These are phyloP conservation scores for Rhizoclosmatium sp. DNA, from an alignment of 192 early-diverging fungal genomes.

Conservation along the genomic window DNA sequence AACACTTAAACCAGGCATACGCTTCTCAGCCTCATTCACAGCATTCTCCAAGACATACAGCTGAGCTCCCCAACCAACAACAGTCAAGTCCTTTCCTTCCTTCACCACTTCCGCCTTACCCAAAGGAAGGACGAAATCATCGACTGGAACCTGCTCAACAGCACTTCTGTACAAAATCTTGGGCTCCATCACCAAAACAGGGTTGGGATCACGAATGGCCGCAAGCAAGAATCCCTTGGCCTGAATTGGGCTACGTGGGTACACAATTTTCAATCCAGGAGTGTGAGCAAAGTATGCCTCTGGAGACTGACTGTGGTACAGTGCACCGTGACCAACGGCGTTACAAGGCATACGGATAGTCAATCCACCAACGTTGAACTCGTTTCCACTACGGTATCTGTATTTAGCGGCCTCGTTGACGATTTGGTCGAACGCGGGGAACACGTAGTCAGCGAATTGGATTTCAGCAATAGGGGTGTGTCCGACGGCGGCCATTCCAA, in stretches of 20 bases:
- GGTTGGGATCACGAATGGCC: constrained; percentile 91
- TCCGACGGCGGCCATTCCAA: constrained; percentile 93
- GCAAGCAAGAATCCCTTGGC: constrained; percentile 93
- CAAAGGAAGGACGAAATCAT: constrained; percentile 89
- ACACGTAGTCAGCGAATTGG: constrained; percentile 99
- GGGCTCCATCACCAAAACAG: constrained; percentile 95
- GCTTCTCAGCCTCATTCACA: constrained; percentile 83
- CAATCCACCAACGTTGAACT: constrained; percentile 89
- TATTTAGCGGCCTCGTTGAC: constrained; percentile 99
- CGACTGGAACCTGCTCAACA: constrained; percentile 93
- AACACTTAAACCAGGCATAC: constrained; percentile 83
- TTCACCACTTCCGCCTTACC: constrained; percentile 92
- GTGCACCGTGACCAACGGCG: constrained; percentile 97
- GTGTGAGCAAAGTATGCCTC: constrained; percentile 96
- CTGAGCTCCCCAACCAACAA: constrained; percentile 92
- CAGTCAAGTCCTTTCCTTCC: constrained; percentile 82
- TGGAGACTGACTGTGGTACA: constrained; percentile 93
- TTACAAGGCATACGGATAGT: constrained; percentile 90
- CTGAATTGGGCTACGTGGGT: constrained; percentile 92
- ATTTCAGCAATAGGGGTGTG: constrained; percentile 98
- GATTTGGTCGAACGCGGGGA: constrained; percentile 97
- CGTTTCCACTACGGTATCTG: constrained; percentile 92
- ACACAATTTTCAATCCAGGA: constrained; percentile 91
- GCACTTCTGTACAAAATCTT: constrained; percentile 96
- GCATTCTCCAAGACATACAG: constrained; percentile 94